Evolutionary conservation across 768 basidiomycete genomes (phyloP).

Genomic region (Amanita phalloides): DNA sequence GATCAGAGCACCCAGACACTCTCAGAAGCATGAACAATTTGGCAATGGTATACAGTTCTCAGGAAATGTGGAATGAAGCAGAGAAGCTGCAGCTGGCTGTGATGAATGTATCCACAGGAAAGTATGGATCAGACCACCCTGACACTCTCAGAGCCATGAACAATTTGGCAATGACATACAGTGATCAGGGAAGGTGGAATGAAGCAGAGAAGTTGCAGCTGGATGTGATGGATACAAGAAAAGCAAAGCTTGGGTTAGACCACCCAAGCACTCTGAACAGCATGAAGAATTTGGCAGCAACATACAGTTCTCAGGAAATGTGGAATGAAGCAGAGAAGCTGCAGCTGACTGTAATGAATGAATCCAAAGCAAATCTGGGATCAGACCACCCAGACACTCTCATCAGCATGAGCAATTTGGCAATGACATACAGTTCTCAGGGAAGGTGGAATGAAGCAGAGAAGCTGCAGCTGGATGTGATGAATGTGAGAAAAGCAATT

Average conservation of each 20-base stretch:
- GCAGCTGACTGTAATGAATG: no score
- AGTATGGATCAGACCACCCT: not conserved
- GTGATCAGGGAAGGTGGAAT: not conserved
- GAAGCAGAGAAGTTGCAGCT: not conserved
- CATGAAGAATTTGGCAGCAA: not conserved
- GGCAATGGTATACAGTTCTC: not conserved
- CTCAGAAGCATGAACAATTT: not conserved
- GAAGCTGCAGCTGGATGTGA: no score
- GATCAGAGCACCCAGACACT: not conserved
- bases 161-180: not conserved
- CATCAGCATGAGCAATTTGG: no score
- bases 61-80: not conserved
- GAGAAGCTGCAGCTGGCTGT: not conserved
- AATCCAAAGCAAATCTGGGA: no score
- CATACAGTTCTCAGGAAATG: not conserved
- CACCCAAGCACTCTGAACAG: not conserved
- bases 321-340: not conserved
- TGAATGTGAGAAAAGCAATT: no score
- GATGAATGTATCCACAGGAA: not conserved
- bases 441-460: no score
- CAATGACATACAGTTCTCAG: no score
- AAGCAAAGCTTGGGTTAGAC: not conserved
- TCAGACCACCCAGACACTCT: not conserved
- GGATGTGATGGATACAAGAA: not conserved
- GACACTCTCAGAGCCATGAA: not conserved